Conservation (phyloP, 2,329 filamentous ascomycete genomes). For the Ascochyta clinopodiicola region DNA sequence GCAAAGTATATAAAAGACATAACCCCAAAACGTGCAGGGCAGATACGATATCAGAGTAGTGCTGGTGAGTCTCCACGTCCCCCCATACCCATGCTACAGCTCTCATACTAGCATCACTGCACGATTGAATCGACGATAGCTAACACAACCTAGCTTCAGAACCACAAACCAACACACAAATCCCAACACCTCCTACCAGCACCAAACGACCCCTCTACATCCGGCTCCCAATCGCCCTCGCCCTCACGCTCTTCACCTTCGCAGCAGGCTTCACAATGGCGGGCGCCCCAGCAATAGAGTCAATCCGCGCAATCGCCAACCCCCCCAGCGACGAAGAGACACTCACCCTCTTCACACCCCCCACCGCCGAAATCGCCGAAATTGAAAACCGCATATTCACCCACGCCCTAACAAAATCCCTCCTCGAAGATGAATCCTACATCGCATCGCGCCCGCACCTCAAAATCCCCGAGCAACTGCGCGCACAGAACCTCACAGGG, state of each 20-base stretch:
- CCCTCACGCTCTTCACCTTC: constrained; percentile 56
- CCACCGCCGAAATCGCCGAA: constrained; percentile 59
- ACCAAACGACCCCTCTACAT: constrained; percentile 32
- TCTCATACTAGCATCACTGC: background rate
- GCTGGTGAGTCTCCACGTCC: constrained; percentile 21
- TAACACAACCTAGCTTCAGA: constrained; percentile 16
- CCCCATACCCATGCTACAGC: background rate
- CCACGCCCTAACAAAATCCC: constrained; percentile 73
- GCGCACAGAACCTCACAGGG: constrained; percentile 78
- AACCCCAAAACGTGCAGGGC: constrained; percentile 6
- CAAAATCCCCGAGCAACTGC: constrained; percentile 76
- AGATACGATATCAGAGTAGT: constrained; percentile 24
- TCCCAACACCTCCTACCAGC: constrained; percentile 12
- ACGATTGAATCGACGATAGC: background rate
- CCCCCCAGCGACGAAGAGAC: constrained; percentile 76
- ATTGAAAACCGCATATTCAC: constrained; percentile 77
- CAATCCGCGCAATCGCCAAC: constrained; percentile 57
- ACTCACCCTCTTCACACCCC: constrained; percentile 66
- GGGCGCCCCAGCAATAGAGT: constrained; percentile 59
- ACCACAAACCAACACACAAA: constrained; percentile 20
- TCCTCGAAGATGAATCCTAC: constrained; percentile 72
- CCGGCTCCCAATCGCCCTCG: constrained; percentile 54
- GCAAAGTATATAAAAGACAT: constrained; percentile 8
- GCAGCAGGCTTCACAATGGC: constrained; percentile 65
- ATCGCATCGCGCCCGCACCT: constrained; percentile 83